Percentiles rank a stretch among this genome's conserved stretches.
Conservation (phyloP, 768 basidiomycete species). For the Podaxis sp. region DNA sequence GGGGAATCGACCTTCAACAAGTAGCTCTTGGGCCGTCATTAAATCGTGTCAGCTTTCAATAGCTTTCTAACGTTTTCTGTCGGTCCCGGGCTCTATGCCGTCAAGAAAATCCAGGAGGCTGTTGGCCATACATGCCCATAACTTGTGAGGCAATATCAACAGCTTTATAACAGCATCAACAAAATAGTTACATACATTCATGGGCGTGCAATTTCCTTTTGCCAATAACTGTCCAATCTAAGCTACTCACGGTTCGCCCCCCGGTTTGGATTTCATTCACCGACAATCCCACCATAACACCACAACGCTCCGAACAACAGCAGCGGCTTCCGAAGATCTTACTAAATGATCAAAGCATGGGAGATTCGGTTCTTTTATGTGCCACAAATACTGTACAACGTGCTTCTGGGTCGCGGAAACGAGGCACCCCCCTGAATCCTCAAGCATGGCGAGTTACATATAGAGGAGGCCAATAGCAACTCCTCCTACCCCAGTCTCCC, state of each 20-base stretch:
- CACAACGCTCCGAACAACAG: conserved; percentile 8
- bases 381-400: conserved; percentile 9
- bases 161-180: conserved; percentile 4
- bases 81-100: neutral
- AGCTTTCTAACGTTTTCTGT: neutral
- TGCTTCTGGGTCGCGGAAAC: conserved; percentile 13
- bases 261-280: neutral
- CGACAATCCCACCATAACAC: conserved; percentile 4
- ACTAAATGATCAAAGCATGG: conserved; percentile 12
- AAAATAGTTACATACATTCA: neutral
- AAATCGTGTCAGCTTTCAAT: neutral
- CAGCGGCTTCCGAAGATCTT: neutral
- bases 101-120: neutral
- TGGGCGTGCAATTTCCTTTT: neutral
- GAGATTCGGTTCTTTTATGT: conserved; percentile 12
- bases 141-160: neutral
- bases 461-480: conserved; percentile 2
- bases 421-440: conserved; percentile 16
- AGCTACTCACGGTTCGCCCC: neutral
- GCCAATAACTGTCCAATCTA: neutral
- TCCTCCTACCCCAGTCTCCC: neutral
- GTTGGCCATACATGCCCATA: neutral
- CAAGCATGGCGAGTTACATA: conserved; percentile 12
- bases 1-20: neutral
- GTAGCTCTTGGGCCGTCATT: neutral